Percentiles rank a stretch among this genome's conserved stretches.
Conservation (phyloP, 345 rosid species). For the Gossypium australe region DNA sequence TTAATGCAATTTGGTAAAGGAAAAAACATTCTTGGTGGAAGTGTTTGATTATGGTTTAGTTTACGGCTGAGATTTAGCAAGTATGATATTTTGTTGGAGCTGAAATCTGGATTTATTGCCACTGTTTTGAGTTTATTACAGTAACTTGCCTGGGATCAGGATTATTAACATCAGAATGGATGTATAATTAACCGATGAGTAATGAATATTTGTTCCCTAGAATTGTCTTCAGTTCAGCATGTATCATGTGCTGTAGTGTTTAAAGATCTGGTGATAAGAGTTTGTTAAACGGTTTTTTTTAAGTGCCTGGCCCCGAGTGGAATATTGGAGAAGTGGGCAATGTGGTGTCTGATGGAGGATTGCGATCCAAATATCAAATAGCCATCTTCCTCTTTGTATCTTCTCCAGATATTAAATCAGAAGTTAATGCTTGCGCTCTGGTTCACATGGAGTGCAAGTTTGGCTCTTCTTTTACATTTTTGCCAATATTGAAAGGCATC, state of each 20-base stretch:
- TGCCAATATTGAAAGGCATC: background rate
- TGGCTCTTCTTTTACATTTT: conserved; percentile 51
- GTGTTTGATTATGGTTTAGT: background rate
- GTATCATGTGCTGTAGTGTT: background rate
- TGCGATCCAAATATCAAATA: conserved; percentile 20
- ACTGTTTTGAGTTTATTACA: background rate
- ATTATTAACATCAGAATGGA: background rate
- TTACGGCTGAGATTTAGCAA: background rate
- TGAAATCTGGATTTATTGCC: no score
- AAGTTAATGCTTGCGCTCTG: conserved; percentile 42
- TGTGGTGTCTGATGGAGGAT: conserved; percentile 29
- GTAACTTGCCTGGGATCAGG: background rate
- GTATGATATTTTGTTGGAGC: background rate
- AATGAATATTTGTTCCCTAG: background rate
- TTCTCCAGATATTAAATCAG: conserved; percentile 39
- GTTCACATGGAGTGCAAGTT: conserved; percentile 41
- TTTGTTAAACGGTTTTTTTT: background rate
- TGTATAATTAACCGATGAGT: background rate
- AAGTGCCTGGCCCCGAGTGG: background rate
- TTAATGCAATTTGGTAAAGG: background rate
- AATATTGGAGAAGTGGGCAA: conserved; percentile 34
- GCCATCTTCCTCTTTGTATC: conserved; percentile 26
- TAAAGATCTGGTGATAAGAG: background rate
- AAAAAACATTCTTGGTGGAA: background rate
- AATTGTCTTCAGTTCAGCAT: background rate